Evolutionary conservation across 2,329 filamentous ascomycete species (phyloP).

Genomic region (Neopestalotiopsis clavispora): DNA sequence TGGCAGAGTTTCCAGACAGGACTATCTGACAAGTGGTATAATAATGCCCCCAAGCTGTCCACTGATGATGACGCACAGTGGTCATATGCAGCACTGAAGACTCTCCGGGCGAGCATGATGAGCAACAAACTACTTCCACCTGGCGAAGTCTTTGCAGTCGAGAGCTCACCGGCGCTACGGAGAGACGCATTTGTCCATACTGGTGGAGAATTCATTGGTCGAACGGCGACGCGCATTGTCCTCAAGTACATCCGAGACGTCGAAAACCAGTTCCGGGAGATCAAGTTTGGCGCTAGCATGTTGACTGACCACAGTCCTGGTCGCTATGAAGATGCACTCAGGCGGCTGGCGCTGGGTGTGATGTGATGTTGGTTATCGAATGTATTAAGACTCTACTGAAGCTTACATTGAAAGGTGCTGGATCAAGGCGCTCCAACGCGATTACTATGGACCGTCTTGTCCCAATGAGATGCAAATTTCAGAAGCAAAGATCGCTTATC

Average conservation of each 20-base stretch:
- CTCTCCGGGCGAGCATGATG: constrained; percentile 69
- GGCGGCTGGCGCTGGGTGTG: constrained; percentile 59
- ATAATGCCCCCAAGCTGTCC: constrained; percentile 41
- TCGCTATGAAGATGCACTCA: constrained; percentile 72
- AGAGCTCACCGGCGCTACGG: constrained; percentile 70
- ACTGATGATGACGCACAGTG: constrained; percentile 67
- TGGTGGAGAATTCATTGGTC: constrained; percentile 57
- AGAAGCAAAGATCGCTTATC: too few species aligned
- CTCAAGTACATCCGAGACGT: constrained; percentile 75
- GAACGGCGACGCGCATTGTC: constrained; percentile 70
- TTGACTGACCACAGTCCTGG: constrained; percentile 77
- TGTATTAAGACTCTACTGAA: background rate
- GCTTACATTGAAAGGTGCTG: too few species aligned
- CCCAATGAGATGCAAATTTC: too few species aligned
- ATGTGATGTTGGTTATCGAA: constrained; percentile 23
- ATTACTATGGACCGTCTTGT: too few species aligned
- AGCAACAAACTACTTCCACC: constrained; percentile 74
- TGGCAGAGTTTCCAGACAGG: constrained; percentile 69
- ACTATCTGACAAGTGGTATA: constrained; percentile 66
- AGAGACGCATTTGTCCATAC: constrained; percentile 64
- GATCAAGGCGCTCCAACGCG: too few species aligned
- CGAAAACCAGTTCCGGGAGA: constrained; percentile 70
- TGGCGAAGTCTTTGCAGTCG: constrained; percentile 76
- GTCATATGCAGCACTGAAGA: constrained; percentile 71
- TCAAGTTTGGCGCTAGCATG: constrained; percentile 75